A percentile compares a stretch with the other conserved stretches of the same genome.
Evolutionary conservation across 306 rosid genomes (phyloP).

Genomic region (Trifolium repens): DNA sequence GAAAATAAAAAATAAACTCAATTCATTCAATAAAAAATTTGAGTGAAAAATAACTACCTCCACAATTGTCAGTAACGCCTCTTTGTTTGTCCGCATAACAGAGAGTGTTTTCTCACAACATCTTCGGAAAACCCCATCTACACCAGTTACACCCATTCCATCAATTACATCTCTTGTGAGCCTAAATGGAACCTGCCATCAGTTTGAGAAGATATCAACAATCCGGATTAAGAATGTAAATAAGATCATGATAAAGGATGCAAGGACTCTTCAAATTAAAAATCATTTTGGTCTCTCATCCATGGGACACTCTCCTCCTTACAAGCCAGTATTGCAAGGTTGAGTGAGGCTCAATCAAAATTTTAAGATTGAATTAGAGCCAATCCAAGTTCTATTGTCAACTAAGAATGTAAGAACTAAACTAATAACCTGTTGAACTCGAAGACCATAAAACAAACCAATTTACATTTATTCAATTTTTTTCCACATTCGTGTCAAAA

Average conservation of each 20-base stretch:
- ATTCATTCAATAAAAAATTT: conserved; percentile 13
- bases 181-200: conserved; percentile 83
- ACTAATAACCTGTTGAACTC: too few species aligned
- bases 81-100: conserved; percentile 93
- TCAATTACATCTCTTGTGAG: conserved; percentile 91
- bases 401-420: too few species aligned
- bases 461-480: too few species aligned
- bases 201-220: conserved; percentile 32
- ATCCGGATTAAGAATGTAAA: conserved; percentile 29
- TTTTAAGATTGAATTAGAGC: too few species aligned
- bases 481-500: not conserved
- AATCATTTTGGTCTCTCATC: not conserved
- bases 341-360: too few species aligned
- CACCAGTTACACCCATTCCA: conserved; percentile 95
- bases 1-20: conserved; percentile 29
- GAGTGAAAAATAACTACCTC: conserved; percentile 59
- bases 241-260: conserved; percentile 5
- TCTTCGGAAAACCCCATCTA: conserved; percentile 95
- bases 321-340: too few species aligned
- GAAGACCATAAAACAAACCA: too few species aligned
- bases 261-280: not conserved
- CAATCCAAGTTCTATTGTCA: too few species aligned
- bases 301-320: not conserved
- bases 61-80: conserved; percentile 84
- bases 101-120: conserved; percentile 97